These are phyloP conservation scores for Tetrapisispora pingtungensis DNA, from an alignment of 805 yeast genomes.

Conservation along the genomic window DNA sequence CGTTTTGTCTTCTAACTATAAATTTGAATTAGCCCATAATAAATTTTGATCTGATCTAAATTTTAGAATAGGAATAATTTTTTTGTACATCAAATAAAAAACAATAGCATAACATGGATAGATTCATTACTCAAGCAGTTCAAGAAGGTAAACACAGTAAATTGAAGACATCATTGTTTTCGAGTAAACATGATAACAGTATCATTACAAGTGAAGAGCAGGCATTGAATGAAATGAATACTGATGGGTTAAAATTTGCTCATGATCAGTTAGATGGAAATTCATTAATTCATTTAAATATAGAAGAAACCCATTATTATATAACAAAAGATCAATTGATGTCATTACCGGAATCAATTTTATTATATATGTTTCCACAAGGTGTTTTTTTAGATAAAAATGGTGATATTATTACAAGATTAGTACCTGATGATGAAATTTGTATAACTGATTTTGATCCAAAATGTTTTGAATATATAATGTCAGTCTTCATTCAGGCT, in stretches of 20 bases:
- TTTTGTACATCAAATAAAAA: too few species aligned
- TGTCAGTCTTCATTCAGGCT: conserved; percentile 58
- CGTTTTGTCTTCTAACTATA: too few species aligned
- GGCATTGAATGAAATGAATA: not conserved
- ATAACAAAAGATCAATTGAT: conserved; percentile 78
- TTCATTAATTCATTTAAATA: conserved; percentile 50
- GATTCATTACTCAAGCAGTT: conserved; percentile 2
- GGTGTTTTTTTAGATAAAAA: conserved; percentile 70
- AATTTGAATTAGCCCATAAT: too few species aligned
- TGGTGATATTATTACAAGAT: conserved; percentile 63
- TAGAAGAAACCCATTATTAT: conserved; percentile 60
- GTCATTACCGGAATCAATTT: conserved; percentile 82
- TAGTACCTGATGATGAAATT: conserved; percentile 71
- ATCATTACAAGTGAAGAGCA: not conserved
- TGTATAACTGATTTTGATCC: conserved; percentile 71
- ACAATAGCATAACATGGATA: too few species aligned
- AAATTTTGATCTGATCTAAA: too few species aligned
- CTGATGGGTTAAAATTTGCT: not conserved
- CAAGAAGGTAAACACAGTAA: not conserved
- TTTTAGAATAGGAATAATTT: too few species aligned
- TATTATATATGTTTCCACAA: conserved; percentile 75
- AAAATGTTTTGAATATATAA: conserved; percentile 68
- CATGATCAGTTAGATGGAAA: not conserved
- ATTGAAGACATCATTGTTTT: not conserved
- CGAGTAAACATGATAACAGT: not conserved